Evolutionary conservation across 2,329 filamentous ascomycete genomes (phyloP).

Genomic region (Periconia sp.): DNA sequence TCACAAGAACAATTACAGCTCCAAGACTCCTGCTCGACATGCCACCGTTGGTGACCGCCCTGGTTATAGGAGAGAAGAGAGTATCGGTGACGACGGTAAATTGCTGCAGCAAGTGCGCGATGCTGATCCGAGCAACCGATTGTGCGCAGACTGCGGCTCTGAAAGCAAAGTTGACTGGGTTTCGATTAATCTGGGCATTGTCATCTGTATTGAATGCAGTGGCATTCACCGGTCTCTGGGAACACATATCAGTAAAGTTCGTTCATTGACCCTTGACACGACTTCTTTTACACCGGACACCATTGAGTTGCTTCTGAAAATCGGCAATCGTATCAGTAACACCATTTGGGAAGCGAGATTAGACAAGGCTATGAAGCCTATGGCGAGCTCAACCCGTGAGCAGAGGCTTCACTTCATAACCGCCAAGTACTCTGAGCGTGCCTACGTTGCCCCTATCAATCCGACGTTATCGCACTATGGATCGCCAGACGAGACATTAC

Average conservation of each 20-base stretch:
- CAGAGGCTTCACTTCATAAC: slow-evolving; percentile 95
- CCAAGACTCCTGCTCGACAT: slow-evolving; percentile 71
- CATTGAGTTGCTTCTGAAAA: slow-evolving; percentile 84
- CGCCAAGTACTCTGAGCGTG: slow-evolving; percentile 84
- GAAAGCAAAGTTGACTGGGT: slow-evolving; percentile 97
- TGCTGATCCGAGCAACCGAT: slow-evolving; percentile 87
- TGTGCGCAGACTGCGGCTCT: slow-evolving; percentile 93
- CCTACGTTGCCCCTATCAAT: slow-evolving; percentile 78
- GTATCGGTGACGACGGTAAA: slow-evolving; percentile 79
- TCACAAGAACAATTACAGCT: slow-evolving; percentile 53
- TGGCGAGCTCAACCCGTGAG: slow-evolving; percentile 77
- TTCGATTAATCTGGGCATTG: slow-evolving; percentile 94
- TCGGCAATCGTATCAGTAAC: slow-evolving; percentile 94
- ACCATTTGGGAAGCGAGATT: slow-evolving; percentile 93
- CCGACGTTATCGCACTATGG: slow-evolving; percentile 73
- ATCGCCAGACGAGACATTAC: slow-evolving; percentile 81
- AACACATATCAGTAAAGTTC: slow-evolving; percentile 96
- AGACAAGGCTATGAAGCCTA: slow-evolving; percentile 72
- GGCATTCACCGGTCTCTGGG: slow-evolving; percentile 95
- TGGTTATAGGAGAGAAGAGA: slow-evolving; percentile 68
- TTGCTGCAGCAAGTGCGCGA: slow-evolving; percentile 85
- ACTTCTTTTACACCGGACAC: slow-evolving; percentile 97
- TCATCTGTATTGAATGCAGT: slow-evolving; percentile 96
- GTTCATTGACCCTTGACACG: slow-evolving; percentile 91
- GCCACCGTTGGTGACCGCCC: slow-evolving; percentile 91